Conservation (phyloP, 306 rosid genomes). For the Mucuna pruriens region DNA sequence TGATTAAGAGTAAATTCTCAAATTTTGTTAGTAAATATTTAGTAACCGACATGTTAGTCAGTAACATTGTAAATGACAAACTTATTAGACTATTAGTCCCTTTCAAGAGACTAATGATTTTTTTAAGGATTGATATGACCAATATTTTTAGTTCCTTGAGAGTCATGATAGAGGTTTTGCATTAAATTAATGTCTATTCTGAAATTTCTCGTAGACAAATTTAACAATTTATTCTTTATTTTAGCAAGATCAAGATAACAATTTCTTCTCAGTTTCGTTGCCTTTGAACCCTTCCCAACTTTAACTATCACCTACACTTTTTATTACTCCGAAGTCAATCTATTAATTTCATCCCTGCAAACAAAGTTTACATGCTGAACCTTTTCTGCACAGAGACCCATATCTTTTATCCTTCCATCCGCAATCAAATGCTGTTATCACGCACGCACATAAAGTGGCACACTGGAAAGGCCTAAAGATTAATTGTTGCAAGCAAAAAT, state of each 20-base stretch:
- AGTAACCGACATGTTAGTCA: too few species aligned
- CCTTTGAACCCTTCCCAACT: constrained; percentile 3
- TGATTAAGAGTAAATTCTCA: not conserved
- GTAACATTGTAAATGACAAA: constrained; percentile 8
- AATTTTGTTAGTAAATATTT: not conserved
- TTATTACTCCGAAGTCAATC: not conserved
- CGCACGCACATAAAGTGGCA: constrained; percentile 52
- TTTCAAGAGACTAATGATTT: not conserved
- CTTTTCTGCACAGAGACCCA: constrained; percentile 17
- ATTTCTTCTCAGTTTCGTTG: not conserved
- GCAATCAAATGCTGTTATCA: constrained; percentile 59
- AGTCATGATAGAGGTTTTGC: not conserved
- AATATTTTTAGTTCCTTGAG: not conserved
- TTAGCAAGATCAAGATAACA: not conserved
- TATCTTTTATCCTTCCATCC: constrained; percentile 36
- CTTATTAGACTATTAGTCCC: not conserved
- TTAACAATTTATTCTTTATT: too few species aligned
- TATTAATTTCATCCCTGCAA: constrained; percentile 21
- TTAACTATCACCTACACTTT: not conserved
- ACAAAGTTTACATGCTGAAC: constrained; percentile 11
- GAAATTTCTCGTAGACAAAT: not conserved
- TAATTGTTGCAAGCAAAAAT: constrained; percentile 23
- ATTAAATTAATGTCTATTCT: not conserved
- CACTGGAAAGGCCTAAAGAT: constrained; percentile 25
- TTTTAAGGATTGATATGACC: not conserved